Evolutionary conservation across 495 filamentous ascomycete species (phyloP), one percentile per base, ranked within the genome.

Genomic region (Neurospora sp.): DNA sequence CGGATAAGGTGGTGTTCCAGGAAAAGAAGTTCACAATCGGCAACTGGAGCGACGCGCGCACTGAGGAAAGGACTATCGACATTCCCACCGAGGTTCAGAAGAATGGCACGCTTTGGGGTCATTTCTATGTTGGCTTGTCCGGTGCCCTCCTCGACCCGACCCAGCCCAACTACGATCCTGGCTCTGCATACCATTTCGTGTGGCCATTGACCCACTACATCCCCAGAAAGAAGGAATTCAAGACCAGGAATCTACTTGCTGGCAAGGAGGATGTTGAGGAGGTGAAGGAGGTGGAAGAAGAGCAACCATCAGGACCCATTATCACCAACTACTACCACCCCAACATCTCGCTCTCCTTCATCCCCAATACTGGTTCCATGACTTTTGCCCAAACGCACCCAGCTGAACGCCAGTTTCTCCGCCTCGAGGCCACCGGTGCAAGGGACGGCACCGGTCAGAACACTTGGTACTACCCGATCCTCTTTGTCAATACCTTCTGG

Each of bases 401-500:
- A 0, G 91, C 93, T 1, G 82, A 91, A 68, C 88, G 91, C 12
- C 90, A 94, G 77, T 93, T 92, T 78, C 80, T 97, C 2, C 88
- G 89, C 39, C 86, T 97, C 65, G 96, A 98, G 78, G 81, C 81
- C 2, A 83, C 93, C 79, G 74, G 91, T 86, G 79, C 92, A 86
- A 73, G 96, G 40, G 96, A 99, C 81, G 86, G 83, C 6, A 89
- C 89, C 6, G 96, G 96, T 8, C 88, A 94, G 80, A 94, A 98
- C 82, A 91, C 92, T 59, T 99, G 96, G 96, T 99, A 98, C 82
- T 99, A 86, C 79, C 96, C 96, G 5, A 90, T 97, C 71, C 81
- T 97, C 39, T 99, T 90, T 78, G 81, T 94, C 80, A 99, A 98
- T 81, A 96, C 94, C 6, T 99, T 99, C 84, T 99, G 96, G 96